phyloP scores from a whole-genome alignment of 345 rosid genomes.

The Corchorus olitorius region DNA sequence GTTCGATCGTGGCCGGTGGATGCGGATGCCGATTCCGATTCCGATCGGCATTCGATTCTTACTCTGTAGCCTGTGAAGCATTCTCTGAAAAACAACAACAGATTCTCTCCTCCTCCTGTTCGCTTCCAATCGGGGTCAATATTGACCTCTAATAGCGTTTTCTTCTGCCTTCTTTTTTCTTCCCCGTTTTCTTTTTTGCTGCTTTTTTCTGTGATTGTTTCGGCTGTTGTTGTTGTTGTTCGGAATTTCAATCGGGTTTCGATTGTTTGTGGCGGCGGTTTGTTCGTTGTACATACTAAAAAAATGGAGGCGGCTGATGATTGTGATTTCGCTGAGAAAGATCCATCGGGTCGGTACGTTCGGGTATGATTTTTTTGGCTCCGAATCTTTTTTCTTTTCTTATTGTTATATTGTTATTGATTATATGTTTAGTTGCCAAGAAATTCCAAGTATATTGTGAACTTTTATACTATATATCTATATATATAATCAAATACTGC shows the following conservation, averaged over 20 bases:
- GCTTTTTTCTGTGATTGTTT: not conserved
- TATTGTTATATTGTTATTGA: not conserved
- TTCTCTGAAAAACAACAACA: slow-evolving; percentile 37
- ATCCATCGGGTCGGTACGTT: slow-evolving; percentile 24
- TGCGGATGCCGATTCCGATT: slow-evolving; percentile 37
- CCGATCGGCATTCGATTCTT: slow-evolving; percentile 44
- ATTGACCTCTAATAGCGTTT: slow-evolving; percentile 15
- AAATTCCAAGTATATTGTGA: not conserved
- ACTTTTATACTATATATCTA: not conserved
- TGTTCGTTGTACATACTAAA: slow-evolving; percentile 11
- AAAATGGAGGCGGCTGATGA: slow-evolving; percentile 14
- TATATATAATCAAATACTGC: not conserved
- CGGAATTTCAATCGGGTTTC: slow-evolving; percentile 2
- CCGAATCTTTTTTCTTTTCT: not conserved
- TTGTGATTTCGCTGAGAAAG: slow-evolving; percentile 20
- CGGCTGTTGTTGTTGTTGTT: slow-evolving; percentile 7
- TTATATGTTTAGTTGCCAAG: slow-evolving; percentile 6
- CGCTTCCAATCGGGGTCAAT: slow-evolving; percentile 11
- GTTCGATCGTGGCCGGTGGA: slow-evolving; percentile 14
- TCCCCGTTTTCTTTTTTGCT: not conserved
- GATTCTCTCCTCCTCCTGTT: slow-evolving; percentile 11
- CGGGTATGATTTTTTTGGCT: slow-evolving; percentile 14
- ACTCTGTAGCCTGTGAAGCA: slow-evolving; percentile 45
- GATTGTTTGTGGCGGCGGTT: not conserved
- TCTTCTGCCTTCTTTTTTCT: not conserved